Conservation (phyloP, 768 basidiomycete genomes). For the Auriscalpium orientale region DNA sequence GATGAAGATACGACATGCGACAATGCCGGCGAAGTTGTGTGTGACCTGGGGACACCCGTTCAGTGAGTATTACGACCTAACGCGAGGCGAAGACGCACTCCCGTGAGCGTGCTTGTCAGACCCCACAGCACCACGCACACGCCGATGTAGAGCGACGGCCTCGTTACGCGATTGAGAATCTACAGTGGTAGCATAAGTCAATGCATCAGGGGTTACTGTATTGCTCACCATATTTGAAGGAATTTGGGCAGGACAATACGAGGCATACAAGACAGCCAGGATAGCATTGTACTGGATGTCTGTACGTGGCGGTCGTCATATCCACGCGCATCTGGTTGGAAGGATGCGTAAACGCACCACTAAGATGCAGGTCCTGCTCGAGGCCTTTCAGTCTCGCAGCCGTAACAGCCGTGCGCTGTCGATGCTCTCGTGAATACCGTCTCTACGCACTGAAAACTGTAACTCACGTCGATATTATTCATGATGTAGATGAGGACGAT, state of each 20-base stretch:
- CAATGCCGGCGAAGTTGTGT: conserved; percentile 43
- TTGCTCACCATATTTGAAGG: conserved; percentile 55
- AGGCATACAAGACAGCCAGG: conserved; percentile 46
- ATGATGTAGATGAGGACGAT: conserved; percentile 54
- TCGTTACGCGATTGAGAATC: conserved; percentile 15
- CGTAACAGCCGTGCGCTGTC: conserved; percentile 31
- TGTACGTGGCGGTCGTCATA: conserved; percentile 11
- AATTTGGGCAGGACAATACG: conserved; percentile 57
- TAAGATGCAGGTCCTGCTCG: conserved; percentile 26
- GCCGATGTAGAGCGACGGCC: conserved; percentile 58
- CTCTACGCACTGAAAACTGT: not conserved
- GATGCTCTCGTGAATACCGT: not conserved
- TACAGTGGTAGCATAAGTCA: not conserved
- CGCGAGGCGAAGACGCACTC: conserved; percentile 30
- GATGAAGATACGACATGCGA: conserved; percentile 52
- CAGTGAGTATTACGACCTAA: too few species aligned
- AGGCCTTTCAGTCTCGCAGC: conserved; percentile 34
- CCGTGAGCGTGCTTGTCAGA: conserved; percentile 53
- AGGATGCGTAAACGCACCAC: not conserved
- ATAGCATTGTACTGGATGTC: conserved; percentile 47
- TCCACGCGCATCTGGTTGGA: not conserved
- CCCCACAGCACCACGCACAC: conserved; percentile 57
- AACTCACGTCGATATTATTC: conserved; percentile 59
- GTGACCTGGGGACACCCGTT: conserved; percentile 34
- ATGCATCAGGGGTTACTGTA: not conserved